Base-by-base conservation (phyloP, 768 basidiomycete species). In the Lactarius tabidus region DNA sequence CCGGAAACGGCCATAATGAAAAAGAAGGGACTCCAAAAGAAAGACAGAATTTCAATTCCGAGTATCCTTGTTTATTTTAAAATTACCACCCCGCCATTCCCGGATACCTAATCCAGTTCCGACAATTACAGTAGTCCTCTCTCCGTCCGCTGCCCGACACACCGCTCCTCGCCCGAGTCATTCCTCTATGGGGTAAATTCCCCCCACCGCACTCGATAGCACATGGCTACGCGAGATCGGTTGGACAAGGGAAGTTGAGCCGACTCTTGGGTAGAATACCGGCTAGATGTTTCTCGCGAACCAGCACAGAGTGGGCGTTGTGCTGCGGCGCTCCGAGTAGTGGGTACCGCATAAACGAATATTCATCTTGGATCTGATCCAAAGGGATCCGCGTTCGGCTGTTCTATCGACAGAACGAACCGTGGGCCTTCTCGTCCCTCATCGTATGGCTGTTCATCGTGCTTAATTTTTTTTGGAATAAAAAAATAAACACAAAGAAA, bases 1-100 rank as follows among this genome's bases (percentile, higher is more conserved):
- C 65, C 65, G 6, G 51, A 58, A 62, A 58, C 15, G 57, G 65
- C 51, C 48, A 62, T 62, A 65, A 61, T 65, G 64, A 65, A 65
- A 65, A 56, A 65, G 56, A 48, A 57, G 48, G 20, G 14, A 10
- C 4, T 6, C 12, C 52, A 57, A 33, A n/a, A 43, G 41, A 43
- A 43, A 45, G 45, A 48, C 45, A 26, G 23, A 51, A 51, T 51
- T 51, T 51, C 48, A 51, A 51, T 51, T 51, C 48, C 48, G 48
- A 51, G 26, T 23, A 26, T 51, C 48, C 48, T 51, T 51, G 48
- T 51, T 51, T 51, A 51, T 51, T 51, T 51, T 51, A 51, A 51
- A 51, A 51, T 51, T 51, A 51, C 26, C 26, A 51, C 48, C 48
- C 48, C 48, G 48, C 48, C 48, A 51, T 51, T 51, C 48, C 48